Percentiles rank a stretch among this genome's conserved stretches.
These are phyloP conservation scores for Ophidiomyces ophidiicola DNA, from an alignment of 2,329 filamentous ascomycete genomes.

Conservation along the genomic window DNA sequence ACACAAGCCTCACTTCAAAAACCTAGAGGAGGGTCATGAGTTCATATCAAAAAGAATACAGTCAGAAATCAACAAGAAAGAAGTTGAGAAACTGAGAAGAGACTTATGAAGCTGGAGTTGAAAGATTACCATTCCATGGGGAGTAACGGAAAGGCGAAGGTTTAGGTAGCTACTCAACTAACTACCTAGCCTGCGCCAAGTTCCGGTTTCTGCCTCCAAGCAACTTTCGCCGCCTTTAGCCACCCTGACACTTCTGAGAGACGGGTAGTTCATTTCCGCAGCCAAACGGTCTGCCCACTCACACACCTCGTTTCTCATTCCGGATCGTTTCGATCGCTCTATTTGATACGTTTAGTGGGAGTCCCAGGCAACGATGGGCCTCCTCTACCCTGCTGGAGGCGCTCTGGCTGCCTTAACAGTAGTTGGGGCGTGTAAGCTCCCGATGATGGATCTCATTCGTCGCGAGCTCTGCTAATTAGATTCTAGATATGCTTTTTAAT, in stretches of 20 bases:
- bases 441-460: constrained; percentile 8
- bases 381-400: constrained; percentile 58
- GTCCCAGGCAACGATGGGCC: constrained; percentile 47
- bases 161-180: background rate
- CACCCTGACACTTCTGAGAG: too few relatives aligned
- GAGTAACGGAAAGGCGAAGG: too few relatives aligned
- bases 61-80: background rate
- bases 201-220: constrained; percentile 5
- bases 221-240: background rate
- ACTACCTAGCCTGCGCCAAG: background rate
- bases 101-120: too few relatives aligned
- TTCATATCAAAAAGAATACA: constrained; percentile 3
- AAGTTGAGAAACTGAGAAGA: background rate
- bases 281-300: too few relatives aligned
- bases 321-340: background rate
- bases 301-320: background rate
- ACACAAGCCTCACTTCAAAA: background rate
- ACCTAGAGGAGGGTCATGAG: constrained; percentile 5
- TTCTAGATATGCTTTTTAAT: constrained; percentile 91
- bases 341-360: background rate
- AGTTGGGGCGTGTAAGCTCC: constrained; percentile 63
- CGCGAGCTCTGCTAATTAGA: constrained; percentile 15
- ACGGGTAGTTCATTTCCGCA: too few relatives aligned
- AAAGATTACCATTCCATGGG: too few relatives aligned
- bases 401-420: constrained; percentile 56